Evolutionary conservation across 2,329 filamentous ascomycete species (phyloP), one percentile per base, ranked within the genome.

Genomic region (Neonectria faginata): DNA sequence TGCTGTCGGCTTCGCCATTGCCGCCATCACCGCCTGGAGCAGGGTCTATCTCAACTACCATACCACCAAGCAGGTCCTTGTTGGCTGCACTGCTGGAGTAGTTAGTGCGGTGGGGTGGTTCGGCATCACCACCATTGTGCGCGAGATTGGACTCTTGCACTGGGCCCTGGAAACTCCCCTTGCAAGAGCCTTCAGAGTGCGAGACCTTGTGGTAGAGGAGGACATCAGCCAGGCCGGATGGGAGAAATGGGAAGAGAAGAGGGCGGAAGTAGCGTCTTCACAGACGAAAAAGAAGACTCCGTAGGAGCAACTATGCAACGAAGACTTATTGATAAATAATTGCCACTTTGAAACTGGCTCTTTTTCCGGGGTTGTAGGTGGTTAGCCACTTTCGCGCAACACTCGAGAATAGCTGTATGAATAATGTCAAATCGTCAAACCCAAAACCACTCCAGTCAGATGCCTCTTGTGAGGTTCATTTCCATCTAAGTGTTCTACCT

Each of bases 31-130:
- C 6, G 92, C 94, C 20, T 88, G 87, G 79, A 97, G 94, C 74
- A 86, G 96, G 59, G 87, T 97, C 48, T 99, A 99, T 76, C 83
- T 99, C 66, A 93, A 90, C 78, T 99, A 99, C 77, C 96, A 99
- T 80, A 97, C 95, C 0, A 85, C 88, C 41, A 90, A 86, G 74
- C 96, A 99, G 82, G 96, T 99, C 10, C 74, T 93, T n/a, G 92
- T 91, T 1, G 96, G 96, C 2, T 88, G 85, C 70, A 81, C 79
- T 10, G 92, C 92, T 1, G 96, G 96, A 0, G 81, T 86, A 1
- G 74, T 87, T 1, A 93, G 90, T 72, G 94, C 92, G 0, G 73
- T 92, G 2, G 85, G 81, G 1, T 99, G 96, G 96, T 99, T 97
- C 75, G 76, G 81, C 1, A 82, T 89, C 54, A 97, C 92, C 3